A percentile compares a stretch with the other conserved stretches of the same genome.
These are phyloP conservation scores for Fraxinus ornus DNA, from an alignment of 305 asterid species.

Conservation along the genomic window DNA sequence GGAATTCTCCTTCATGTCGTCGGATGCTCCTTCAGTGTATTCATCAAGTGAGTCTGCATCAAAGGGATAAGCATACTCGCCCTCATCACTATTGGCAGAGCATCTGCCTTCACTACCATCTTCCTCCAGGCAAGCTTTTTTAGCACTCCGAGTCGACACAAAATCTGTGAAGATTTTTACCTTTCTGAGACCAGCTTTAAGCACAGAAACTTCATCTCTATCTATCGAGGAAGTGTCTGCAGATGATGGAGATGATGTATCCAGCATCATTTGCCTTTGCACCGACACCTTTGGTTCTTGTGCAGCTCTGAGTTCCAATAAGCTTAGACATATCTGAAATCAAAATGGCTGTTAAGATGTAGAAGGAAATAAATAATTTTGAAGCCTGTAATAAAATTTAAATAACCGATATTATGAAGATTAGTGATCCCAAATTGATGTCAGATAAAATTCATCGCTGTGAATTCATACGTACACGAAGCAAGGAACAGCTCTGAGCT, in stretches of 20 bases:
- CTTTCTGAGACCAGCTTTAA: slow-evolving; percentile 86
- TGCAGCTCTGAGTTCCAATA: slow-evolving; percentile 58
- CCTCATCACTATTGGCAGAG: slow-evolving; percentile 84
- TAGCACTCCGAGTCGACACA: slow-evolving; percentile 79
- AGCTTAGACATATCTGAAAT: slow-evolving; percentile 65
- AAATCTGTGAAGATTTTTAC: slow-evolving; percentile 79
- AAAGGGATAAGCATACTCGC: slow-evolving; percentile 69
- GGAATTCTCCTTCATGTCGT: slow-evolving; percentile 56
- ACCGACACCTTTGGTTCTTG: slow-evolving; percentile 57
- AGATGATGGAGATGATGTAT: slow-evolving; percentile 40
- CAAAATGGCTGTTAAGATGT: slow-evolving; percentile 4
- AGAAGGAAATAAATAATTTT: not conserved
- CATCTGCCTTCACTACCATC: slow-evolving; percentile 68
- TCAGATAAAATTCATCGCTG: not conserved
- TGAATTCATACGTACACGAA: slow-evolving; percentile 43
- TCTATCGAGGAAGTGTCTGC: slow-evolving; percentile 53
- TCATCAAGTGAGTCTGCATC: slow-evolving; percentile 78
- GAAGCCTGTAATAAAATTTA: not conserved
- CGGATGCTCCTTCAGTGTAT: slow-evolving; percentile 71
- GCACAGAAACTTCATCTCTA: slow-evolving; percentile 89
- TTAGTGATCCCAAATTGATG: not conserved
- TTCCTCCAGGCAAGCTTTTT: slow-evolving; percentile 81
- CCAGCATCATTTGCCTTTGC: slow-evolving; percentile 48
- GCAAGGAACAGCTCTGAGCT: slow-evolving; percentile 46
- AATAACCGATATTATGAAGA: not conserved